A percentile compares a stretch with the other conserved stretches of the same genome.
Evolutionary conservation across 768 basidiomycete species (phyloP).

Genomic region (Lentinula detonsa): DNA sequence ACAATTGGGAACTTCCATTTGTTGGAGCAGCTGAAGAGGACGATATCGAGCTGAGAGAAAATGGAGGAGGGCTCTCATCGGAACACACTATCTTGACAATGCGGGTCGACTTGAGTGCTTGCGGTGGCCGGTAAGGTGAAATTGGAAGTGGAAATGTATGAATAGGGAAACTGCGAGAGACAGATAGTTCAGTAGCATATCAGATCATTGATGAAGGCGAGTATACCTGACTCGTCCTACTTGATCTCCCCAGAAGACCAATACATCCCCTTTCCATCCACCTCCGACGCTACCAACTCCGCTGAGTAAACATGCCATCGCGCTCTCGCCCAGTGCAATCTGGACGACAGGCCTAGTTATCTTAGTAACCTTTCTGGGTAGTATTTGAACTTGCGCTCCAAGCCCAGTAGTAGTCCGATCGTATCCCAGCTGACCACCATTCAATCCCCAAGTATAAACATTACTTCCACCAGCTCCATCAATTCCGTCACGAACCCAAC

Average conservation of each 20-base stretch:
- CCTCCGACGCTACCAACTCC: constrained; percentile 79
- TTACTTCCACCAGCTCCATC: constrained; percentile 18
- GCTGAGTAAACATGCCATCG: constrained; percentile 25
- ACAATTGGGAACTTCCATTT: neutral
- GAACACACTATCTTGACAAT: constrained; percentile 78
- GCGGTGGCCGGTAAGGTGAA: constrained; percentile 75
- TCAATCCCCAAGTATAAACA: constrained; percentile 91
- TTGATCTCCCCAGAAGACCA: constrained; percentile 76
- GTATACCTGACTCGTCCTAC: constrained; percentile 69
- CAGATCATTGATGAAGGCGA: neutral
- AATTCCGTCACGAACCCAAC: constrained; percentile 59
- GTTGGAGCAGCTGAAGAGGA: neutral
- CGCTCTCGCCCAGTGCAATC: constrained; percentile 62
- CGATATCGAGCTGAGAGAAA: constrained; percentile 47
- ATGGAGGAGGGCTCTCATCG: constrained; percentile 76
- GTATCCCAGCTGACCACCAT: constrained; percentile 82
- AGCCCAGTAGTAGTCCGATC: neutral
- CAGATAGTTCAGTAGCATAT: neutral
- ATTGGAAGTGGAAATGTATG: constrained; percentile 75
- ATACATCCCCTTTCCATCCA: constrained; percentile 78
- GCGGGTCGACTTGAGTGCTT: constrained; percentile 58
- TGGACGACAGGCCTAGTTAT: constrained; percentile 64
- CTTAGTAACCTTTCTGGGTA: constrained; percentile 78
- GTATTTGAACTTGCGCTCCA: constrained; percentile 42
- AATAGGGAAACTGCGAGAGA: constrained; percentile 56